A percentile compares a stretch with the other conserved stretches of the same genome.
phyloP scores from a whole-genome alignment of 208 protist genomes.

The Trypanosoma vivax region DNA sequence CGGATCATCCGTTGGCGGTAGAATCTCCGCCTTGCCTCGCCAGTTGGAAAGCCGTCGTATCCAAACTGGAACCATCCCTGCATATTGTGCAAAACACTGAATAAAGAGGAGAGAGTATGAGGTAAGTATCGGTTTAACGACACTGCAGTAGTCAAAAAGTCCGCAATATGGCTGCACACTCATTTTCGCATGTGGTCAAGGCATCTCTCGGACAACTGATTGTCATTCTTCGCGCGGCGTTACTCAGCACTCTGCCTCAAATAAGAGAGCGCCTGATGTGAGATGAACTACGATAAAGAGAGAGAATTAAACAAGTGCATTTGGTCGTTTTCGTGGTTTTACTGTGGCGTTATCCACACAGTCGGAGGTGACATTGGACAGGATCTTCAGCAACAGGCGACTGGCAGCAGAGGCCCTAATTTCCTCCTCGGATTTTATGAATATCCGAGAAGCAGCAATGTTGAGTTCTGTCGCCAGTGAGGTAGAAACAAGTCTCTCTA shows the following conservation, averaged over 20 bases:
- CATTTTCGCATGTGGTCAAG: too few relatives aligned
- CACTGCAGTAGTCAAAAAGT: too few relatives aligned
- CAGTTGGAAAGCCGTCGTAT: slow-evolving; percentile 72
- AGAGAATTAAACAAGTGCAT: background rate
- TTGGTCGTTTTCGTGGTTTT: background rate
- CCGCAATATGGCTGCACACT: too few relatives aligned
- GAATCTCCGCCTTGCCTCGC: slow-evolving; percentile 69
- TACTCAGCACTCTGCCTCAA: too few relatives aligned
- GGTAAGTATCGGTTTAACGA: too few relatives aligned
- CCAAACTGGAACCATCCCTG: slow-evolving; percentile 79
- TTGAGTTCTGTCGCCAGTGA: slow-evolving; percentile 16
- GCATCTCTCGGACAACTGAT: too few relatives aligned
- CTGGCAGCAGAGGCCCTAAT: slow-evolving; percentile 36
- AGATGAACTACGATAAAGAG: background rate
- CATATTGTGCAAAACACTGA: slow-evolving; percentile 23
- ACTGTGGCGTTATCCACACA: slow-evolving; percentile 9
- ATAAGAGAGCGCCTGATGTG: background rate
- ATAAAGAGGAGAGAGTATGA: background rate
- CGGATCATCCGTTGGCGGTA: slow-evolving; percentile 80
- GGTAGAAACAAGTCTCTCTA: slow-evolving; percentile 13
- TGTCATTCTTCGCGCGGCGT: too few relatives aligned
- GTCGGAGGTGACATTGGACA: slow-evolving; percentile 21
- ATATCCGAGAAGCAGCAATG: slow-evolving; percentile 22
- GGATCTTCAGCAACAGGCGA: slow-evolving; percentile 56
- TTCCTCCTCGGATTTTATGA: slow-evolving; percentile 44